phyloP scores from a whole-genome alignment of 352 stramenopile genomes.

The Phytophthora cryptogea region DNA sequence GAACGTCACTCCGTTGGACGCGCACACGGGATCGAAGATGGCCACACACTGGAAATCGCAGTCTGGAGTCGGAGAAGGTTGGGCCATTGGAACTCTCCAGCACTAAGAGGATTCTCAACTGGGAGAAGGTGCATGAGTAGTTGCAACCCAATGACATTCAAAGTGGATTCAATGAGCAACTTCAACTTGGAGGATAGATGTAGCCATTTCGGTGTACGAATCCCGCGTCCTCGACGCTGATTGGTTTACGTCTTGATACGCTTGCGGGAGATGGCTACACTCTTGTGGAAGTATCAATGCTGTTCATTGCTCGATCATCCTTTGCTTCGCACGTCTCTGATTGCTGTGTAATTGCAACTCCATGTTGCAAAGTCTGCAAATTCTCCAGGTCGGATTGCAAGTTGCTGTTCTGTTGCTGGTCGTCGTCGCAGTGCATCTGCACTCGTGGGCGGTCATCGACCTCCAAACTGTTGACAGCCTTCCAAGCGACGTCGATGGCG shows the following conservation, averaged over 20 bases:
- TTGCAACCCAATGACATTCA: background rate
- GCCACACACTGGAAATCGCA: conserved; percentile 28
- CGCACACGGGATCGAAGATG: conserved; percentile 52
- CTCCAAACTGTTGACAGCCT: conserved; percentile 6
- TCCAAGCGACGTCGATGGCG: background rate
- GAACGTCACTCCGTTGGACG: conserved; percentile 60
- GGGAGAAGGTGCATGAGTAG: background rate
- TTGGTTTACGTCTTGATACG: conserved; percentile 25
- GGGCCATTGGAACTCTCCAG: background rate
- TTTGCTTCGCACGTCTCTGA: background rate
- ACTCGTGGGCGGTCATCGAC: conserved; percentile 44
- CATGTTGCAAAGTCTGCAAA: conserved; percentile 27
- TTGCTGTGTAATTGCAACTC: background rate
- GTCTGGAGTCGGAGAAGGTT: conserved; percentile 2
- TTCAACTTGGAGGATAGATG: conserved; percentile 4
- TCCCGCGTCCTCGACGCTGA: conserved; percentile 26
- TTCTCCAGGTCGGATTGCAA: conserved; percentile 34
- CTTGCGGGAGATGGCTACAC: conserved; percentile 28
- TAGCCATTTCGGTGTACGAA: conserved; percentile 5
- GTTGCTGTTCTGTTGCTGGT: conserved; percentile 34
- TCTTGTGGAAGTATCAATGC: background rate
- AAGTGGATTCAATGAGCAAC: conserved; percentile 6
- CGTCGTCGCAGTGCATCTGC: conserved; percentile 27
- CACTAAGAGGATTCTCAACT: conserved; percentile 20
- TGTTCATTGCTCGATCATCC: conserved; percentile 8